Base-by-base conservation (phyloP, 2,329 filamentous ascomycete genomes). In the Aspergillus neotritici region DNA sequence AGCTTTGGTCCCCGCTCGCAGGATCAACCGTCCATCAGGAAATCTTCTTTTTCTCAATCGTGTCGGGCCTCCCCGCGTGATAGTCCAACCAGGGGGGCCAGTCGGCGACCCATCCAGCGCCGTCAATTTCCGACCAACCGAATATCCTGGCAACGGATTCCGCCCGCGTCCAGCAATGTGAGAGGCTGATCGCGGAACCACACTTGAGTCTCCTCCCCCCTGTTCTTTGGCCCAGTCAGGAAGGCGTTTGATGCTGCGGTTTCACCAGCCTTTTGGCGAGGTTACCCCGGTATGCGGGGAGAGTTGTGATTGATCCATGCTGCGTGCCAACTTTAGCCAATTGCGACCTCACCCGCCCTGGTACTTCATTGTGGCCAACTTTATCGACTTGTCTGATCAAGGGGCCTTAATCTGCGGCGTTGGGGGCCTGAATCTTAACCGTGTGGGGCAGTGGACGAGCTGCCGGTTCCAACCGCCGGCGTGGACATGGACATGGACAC, bases 211-310 rank as follows among this genome's bases (percentile, higher is more conserved):
- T 25, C 21, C 21, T 25, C 21, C 4, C 21, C 21, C 21, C 21
- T 25, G 21, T 25, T 25, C 21, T 25, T 25, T 25, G 21, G 21
- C 7, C 21, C 21, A 25, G 7, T 25, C 30, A 30, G 37, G 12
- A 31, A 14, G 16, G 16, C 13, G 25, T 31, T 35, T 32, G 31
- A 37, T 32, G 37, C 34, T 21, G 14, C 41, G 31, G 9, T 21
- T 29, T 40, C 12, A 15, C 13, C 33, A 14, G 15, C 2, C 12
- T 35, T 36, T 28, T 44, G 41, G 13, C 38, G 29, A 48, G 33
- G 41, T 42, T 42, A 48, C 46, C 46, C 46, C 46, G 33, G 46
- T 41, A 42, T 41, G 46, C 34, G 46, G 46, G 42, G 46, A 17
- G 30, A 7, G 17, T 34, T 25, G 15, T 15, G n/a, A 34, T 34